phyloP scores from a whole-genome alignment of 2,329 filamentous ascomycete genomes.

The Grosmannia serpens region DNA sequence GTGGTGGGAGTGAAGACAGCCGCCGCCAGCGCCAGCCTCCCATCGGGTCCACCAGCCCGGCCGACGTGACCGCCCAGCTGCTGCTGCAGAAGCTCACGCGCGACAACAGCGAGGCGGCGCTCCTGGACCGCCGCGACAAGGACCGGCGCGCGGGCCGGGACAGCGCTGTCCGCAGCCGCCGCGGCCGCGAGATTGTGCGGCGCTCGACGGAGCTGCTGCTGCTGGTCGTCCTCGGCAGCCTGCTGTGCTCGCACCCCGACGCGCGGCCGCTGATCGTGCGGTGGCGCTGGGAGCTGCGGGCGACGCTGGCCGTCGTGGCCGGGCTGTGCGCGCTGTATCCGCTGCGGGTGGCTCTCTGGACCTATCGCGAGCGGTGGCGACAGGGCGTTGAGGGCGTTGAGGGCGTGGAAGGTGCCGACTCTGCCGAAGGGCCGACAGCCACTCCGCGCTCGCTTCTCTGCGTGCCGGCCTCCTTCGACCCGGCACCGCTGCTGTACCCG shows the following conservation, averaged over 20 bases:
- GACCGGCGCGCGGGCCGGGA: slow-evolving; percentile 7
- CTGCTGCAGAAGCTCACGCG: background rate
- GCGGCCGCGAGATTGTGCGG: slow-evolving; percentile 39
- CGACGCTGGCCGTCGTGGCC: slow-evolving; percentile 24
- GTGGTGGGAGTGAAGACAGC: background rate
- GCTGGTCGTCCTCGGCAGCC: slow-evolving; percentile 34
- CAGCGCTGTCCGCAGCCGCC: slow-evolving; percentile 24
- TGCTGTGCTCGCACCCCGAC: slow-evolving; percentile 35
- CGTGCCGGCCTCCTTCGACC: slow-evolving; percentile 73
- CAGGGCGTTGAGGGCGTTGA: background rate
- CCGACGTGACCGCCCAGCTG: background rate
- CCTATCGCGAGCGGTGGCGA: slow-evolving; percentile 8
- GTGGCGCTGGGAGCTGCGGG: slow-evolving; percentile 36
- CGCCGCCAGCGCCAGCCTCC: background rate
- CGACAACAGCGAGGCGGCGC: background rate
- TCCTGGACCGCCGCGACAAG: slow-evolving; percentile 7
- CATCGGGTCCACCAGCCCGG: background rate
- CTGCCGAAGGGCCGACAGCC: background rate
- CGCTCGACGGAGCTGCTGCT: slow-evolving; percentile 41
- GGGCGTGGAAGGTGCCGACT: background rate
- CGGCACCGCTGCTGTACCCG: slow-evolving; percentile 83
- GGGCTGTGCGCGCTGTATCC: slow-evolving; percentile 44
- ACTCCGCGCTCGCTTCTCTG: slow-evolving; percentile 17
- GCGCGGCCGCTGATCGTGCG: slow-evolving; percentile 32
- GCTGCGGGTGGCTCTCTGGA: slow-evolving; percentile 41